phyloP scores from a whole-genome alignment of 2,329 filamentous ascomycete species.

The Colletotrichum eremochloae region DNA sequence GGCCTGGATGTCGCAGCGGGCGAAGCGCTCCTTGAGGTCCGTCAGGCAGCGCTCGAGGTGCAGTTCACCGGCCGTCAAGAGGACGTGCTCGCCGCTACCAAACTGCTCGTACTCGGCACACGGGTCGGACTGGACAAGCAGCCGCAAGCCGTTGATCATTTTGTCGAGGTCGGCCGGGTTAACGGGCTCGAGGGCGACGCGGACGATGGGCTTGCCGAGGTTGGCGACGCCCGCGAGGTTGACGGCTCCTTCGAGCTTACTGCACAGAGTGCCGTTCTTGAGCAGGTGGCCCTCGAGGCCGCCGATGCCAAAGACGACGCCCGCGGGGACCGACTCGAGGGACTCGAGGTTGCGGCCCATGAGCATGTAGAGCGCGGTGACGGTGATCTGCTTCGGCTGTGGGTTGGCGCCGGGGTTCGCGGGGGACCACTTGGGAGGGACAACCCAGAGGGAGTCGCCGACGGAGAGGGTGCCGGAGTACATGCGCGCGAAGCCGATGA shows the following conservation, averaged over 20 bases:
- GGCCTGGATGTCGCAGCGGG: conserved; percentile 93
- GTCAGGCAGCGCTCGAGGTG: conserved; percentile 95
- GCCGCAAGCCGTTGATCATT: conserved; percentile 88
- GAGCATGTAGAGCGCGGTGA: conserved; percentile 91
- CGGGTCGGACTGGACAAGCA: conserved; percentile 94
- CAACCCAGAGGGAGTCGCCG: conserved; percentile 90
- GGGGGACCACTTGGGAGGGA: conserved; percentile 94
- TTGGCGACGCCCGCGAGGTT: conserved; percentile 90
- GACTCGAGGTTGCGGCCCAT: conserved; percentile 93
- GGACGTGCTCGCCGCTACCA: conserved; percentile 92
- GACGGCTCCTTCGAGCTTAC: conserved; percentile 84
- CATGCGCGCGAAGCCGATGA: conserved; percentile 94
- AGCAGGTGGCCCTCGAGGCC: conserved; percentile 94
- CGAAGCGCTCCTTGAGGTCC: conserved; percentile 92
- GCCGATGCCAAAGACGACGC: conserved; percentile 94
- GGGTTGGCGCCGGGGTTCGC: conserved; percentile 79
- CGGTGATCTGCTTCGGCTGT: conserved; percentile 83
- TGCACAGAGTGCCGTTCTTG: conserved; percentile 95
- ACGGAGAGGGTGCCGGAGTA: conserved; percentile 93
- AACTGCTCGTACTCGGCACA: conserved; percentile 97
- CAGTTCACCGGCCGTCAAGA: conserved; percentile 92
- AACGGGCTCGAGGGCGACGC: conserved; percentile 92
- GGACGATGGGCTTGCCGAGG: conserved; percentile 89
- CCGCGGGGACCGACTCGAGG: conserved; percentile 87
- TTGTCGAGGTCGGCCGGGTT: conserved; percentile 93